Percentiles rank a stretch among this genome's conserved stretches.
These are phyloP conservation scores for Pseudogymnoascus destructans DNA, from an alignment of 2,329 filamentous ascomycete species.

Conservation along the genomic window DNA sequence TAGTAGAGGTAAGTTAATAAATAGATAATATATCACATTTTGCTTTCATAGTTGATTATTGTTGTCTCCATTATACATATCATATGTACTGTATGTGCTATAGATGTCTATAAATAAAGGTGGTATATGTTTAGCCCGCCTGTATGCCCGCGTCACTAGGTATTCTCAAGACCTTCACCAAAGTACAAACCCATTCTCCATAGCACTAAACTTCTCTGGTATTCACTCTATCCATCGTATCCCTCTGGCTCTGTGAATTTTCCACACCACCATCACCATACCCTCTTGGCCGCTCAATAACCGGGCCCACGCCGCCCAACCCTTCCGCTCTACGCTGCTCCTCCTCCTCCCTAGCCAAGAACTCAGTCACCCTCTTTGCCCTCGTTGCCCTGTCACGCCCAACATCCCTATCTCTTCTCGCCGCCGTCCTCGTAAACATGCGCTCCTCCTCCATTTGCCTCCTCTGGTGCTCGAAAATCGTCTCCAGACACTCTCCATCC, in stretches of 20 bases:
- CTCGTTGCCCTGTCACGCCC: neutral
- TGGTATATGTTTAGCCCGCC: neutral
- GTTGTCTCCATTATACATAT: neutral
- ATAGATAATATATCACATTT: neutral
- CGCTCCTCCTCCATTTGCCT: constrained; percentile 15
- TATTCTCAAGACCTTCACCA: neutral
- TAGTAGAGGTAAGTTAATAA: neutral
- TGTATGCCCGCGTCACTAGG: neutral
- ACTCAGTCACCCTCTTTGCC: neutral
- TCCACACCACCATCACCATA: neutral
- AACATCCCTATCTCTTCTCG: neutral
- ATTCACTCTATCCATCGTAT: neutral
- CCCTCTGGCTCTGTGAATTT: neutral
- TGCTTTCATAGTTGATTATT: neutral
- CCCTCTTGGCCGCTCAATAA: neutral
- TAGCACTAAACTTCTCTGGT: neutral
- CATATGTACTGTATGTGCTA: neutral
- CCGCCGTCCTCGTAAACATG: constrained; percentile 14
- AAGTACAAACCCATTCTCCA: neutral
- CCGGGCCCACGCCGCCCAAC: neutral
- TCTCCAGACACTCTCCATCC: constrained; percentile 31
- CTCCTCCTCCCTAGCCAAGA: neutral
- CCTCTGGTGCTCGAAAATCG: constrained; percentile 18
- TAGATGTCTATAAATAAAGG: neutral
- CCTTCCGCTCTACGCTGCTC: neutral